These are phyloP conservation scores for Vaccinium macrocarpon DNA, from an alignment of 148 eudicot genomes.

Conservation along the genomic window DNA sequence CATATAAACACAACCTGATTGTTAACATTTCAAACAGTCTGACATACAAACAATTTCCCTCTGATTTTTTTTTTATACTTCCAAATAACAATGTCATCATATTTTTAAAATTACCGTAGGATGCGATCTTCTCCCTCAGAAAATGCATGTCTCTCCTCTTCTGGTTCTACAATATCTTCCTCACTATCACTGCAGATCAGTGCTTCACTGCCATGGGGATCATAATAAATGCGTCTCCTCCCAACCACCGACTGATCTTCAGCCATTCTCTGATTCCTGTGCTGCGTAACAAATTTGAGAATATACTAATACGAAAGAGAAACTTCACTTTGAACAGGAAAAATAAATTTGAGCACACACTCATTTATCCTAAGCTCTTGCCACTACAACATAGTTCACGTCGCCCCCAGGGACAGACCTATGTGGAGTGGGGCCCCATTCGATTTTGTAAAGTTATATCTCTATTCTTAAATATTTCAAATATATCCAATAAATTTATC, in stretches of 20 bases:
- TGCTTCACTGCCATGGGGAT: slow-evolving; percentile 71
- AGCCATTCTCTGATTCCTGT: slow-evolving; percentile 96
- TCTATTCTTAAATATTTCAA: no score
- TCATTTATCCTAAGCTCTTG: background rate
- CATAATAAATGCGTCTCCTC: slow-evolving; percentile 87
- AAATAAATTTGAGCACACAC: background rate
- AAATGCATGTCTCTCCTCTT: slow-evolving; percentile 64
- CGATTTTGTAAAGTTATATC: no score
- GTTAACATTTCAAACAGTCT: background rate
- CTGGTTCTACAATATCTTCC: slow-evolving; percentile 63
- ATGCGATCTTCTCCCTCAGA: slow-evolving; percentile 75
- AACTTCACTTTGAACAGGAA: slow-evolving; percentile 2
- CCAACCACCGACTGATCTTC: slow-evolving; percentile 89
- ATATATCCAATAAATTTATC: no score
- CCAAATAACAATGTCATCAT: background rate
- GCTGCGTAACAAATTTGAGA: slow-evolving; percentile 23
- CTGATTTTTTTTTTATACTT: background rate
- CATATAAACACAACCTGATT: background rate
- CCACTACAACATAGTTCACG: background rate
- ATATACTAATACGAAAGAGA: slow-evolving; percentile 14
- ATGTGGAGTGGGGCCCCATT: no score
- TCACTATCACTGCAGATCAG: slow-evolving; percentile 90
- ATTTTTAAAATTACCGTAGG: slow-evolving; percentile 47
- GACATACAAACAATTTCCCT: background rate
- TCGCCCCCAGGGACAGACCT: background rate